These are phyloP conservation scores for Rhinocladiella similis DNA, from an alignment of 2,329 filamentous ascomycete species.

Conservation along the genomic window DNA sequence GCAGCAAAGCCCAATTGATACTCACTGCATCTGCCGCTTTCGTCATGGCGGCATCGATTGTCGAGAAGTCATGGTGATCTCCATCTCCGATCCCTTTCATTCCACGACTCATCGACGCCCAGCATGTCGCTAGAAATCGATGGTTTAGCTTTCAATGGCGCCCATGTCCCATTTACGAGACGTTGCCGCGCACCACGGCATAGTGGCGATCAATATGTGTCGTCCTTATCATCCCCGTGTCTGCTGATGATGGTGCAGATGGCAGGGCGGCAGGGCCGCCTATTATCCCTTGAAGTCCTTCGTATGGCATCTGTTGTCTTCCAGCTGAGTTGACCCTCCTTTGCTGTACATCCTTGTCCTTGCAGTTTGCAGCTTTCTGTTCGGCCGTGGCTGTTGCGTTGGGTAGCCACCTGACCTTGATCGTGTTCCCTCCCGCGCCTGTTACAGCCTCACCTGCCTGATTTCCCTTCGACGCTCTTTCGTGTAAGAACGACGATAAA, in stretches of 20 bases:
- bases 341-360: background rate
- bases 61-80: conserved; percentile 12
- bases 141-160: no score
- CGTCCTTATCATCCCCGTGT: no score
- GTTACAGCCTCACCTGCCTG: background rate
- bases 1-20: conserved; percentile 11
- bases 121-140: no score
- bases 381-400: background rate
- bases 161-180: no score
- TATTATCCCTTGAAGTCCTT: background rate
- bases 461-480: background rate
- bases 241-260: background rate
- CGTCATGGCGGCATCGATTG: conserved; percentile 12
- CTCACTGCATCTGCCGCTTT: conserved; percentile 13
- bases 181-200: no score
- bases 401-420: background rate
- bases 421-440: background rate
- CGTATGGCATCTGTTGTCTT: background rate
- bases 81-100: conserved; percentile 7
- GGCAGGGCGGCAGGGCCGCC: background rate
- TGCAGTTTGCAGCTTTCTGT: background rate
- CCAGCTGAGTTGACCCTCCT: background rate
- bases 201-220: no score
- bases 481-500: background rate
- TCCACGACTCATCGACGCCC: background rate